Conservation (phyloP, 192 early-diverging fungal genomes). For the Podochytrium sp. region DNA sequence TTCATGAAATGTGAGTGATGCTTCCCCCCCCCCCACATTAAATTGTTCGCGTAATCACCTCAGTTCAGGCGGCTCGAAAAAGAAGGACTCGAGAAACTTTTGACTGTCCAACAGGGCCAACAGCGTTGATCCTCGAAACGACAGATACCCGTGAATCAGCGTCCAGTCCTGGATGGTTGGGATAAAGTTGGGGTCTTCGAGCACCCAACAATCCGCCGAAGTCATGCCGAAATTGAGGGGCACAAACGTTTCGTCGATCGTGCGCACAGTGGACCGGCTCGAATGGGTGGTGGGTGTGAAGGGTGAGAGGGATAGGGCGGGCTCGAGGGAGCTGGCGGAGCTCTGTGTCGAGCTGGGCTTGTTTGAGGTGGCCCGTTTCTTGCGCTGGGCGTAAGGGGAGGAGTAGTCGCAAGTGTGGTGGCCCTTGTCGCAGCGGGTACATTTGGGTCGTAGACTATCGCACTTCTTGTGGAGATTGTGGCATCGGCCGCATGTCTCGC, state of each 20-base stretch:
- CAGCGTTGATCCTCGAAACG: not conserved
- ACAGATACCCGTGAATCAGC: not conserved
- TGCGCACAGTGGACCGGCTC: too few species aligned
- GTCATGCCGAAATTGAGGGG: not conserved
- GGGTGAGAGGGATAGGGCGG: too few species aligned
- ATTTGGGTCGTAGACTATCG: not conserved
- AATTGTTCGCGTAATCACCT: not conserved
- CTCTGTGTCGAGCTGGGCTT: not conserved
- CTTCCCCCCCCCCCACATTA: not conserved
- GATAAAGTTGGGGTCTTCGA: constrained; percentile 17
- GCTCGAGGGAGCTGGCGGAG: not conserved
- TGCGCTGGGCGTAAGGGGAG: not conserved
- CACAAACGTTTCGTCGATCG: not conserved
- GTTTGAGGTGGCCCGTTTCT: not conserved
- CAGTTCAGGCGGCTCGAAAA: constrained; percentile 2
- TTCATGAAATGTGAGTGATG: not conserved
- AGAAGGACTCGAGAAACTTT: constrained; percentile 19
- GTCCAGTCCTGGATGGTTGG: constrained; percentile 17
- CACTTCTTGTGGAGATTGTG: not conserved
- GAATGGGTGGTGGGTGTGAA: too few species aligned
- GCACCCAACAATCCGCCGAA: not conserved
- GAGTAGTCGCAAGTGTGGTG: not conserved
- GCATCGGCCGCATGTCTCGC: not conserved
- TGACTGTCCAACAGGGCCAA: not conserved
- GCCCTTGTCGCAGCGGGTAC: not conserved